Percentiles rank a stretch among this genome's conserved stretches.
Conservation (phyloP, 257 asterid genomes). For the Mitragyna speciosa region DNA sequence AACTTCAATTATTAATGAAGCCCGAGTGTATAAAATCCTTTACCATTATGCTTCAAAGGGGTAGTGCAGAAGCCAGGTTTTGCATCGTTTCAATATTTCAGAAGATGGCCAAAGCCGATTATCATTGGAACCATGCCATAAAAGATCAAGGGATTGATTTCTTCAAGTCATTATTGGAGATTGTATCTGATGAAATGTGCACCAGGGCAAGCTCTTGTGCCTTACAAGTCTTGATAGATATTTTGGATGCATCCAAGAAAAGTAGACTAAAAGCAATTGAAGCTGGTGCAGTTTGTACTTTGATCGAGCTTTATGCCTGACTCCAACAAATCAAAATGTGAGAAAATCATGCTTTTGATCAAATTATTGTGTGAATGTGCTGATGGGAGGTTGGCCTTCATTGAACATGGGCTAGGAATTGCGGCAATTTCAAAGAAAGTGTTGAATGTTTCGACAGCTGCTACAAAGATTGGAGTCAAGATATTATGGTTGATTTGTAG, state of each 20-base stretch:
- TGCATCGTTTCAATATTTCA: constrained; percentile 50
- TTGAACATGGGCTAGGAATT: constrained; percentile 73
- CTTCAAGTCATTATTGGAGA: constrained; percentile 68
- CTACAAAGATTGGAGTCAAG: constrained; percentile 62
- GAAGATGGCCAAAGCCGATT: constrained; percentile 45
- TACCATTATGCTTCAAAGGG: constrained; percentile 64
- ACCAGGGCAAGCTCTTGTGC: constrained; percentile 59
- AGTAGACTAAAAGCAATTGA: constrained; percentile 66
- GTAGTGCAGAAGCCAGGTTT: constrained; percentile 69
- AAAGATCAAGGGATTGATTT: constrained; percentile 68
- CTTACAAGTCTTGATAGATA: constrained; percentile 46
- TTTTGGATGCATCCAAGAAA: constrained; percentile 57
- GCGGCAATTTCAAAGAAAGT: constrained; percentile 69
- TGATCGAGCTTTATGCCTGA: constrained; percentile 80
- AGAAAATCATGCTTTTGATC: constrained; percentile 55
- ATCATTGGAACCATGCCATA: constrained; percentile 42
- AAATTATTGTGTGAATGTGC: constrained; percentile 74
- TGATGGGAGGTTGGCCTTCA: constrained; percentile 70
- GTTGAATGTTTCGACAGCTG: constrained; percentile 46
- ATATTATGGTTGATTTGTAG: constrained; percentile 61
- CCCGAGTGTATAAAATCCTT: constrained; percentile 57
- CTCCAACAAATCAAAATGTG: constrained; percentile 53
- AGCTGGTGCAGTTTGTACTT: constrained; percentile 65
- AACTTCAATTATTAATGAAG: constrained; percentile 40
- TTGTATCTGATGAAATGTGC: constrained; percentile 64